Evolutionary conservation across 805 yeast species (phyloP).

Genomic region (Kurtzmaniella cleridarum): DNA sequence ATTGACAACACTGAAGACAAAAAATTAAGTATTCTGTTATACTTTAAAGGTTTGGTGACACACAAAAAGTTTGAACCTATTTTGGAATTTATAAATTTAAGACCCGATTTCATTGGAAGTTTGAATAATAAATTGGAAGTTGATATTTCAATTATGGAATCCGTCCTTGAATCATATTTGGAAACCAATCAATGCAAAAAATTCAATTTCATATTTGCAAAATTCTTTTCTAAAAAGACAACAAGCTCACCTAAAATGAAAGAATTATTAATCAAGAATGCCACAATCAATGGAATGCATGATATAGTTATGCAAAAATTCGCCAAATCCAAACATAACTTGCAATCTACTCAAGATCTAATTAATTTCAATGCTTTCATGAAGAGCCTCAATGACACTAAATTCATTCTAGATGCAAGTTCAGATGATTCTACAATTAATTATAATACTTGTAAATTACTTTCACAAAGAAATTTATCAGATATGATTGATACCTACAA

Average conservation of each 20-base stretch:
- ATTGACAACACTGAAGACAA: constrained; percentile 11
- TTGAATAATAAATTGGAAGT: constrained; percentile 3
- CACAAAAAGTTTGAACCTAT: constrained; percentile 4
- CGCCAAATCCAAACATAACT: constrained; percentile 8
- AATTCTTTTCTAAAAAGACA: neutral
- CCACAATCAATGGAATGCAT: constrained; percentile 13
- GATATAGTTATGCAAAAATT: constrained; percentile 15
- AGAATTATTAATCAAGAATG: constrained; percentile 20
- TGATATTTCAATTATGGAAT: constrained; percentile 2
- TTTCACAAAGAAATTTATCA: constrained; percentile 1
- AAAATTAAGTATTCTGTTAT: constrained; percentile 9
- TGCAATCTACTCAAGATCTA: constrained; percentile 11
- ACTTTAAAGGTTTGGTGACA: constrained; percentile 9
- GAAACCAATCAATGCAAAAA: constrained; percentile 8
- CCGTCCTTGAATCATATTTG: constrained; percentile 10
- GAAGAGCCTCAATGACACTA: constrained; percentile 1
- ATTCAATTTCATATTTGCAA: constrained; percentile 14
- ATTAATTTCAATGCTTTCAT: constrained; percentile 17
- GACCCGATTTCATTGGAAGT: constrained; percentile 1
- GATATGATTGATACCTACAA: constrained; percentile 1
- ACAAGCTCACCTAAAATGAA: constrained; percentile 4
- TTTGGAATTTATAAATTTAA: constrained; percentile 5
- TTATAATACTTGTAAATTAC: neutral
- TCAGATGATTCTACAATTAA: neutral
- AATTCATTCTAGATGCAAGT: neutral